These are phyloP conservation scores for Stephanodiscus minutulus DNA, from an alignment of 108 stramenopile species.

Conservation along the genomic window DNA sequence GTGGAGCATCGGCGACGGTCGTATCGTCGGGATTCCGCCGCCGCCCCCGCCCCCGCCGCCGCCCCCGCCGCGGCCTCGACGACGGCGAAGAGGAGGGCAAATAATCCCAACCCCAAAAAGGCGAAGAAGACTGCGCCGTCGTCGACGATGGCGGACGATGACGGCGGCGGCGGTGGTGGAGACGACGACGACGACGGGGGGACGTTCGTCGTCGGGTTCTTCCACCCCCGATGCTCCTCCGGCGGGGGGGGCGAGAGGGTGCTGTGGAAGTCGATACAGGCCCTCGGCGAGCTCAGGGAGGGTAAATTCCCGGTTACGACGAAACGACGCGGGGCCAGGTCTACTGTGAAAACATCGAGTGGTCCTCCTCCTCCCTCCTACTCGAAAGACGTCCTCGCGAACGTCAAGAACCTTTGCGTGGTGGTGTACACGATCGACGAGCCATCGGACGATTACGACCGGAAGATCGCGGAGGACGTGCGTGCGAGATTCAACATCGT, in stretches of 20 bases:
- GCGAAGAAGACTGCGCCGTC: neutral
- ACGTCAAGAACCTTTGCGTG: conserved; percentile 36
- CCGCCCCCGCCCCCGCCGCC: neutral
- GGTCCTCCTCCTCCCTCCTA: no score
- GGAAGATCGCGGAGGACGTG: conserved; percentile 49
- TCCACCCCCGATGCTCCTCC: conserved; percentile 83
- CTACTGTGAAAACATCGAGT: neutral
- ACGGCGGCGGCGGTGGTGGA: neutral
- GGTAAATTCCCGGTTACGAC: conserved; percentile 11
- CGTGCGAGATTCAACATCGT: conserved; percentile 48
- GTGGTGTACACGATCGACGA: conserved; percentile 91
- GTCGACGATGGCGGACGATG: neutral
- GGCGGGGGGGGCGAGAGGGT: conserved; percentile 99
- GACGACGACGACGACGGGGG: conserved; percentile 8
- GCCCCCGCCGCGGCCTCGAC: neutral
- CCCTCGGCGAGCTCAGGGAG: conserved; percentile 58
- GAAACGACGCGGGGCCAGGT: conserved; percentile 7
- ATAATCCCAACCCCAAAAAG: neutral
- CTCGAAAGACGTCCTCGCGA: neutral
- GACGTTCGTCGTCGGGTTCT: conserved; percentile 66
- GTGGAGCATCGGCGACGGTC: neutral
- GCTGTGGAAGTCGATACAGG: conserved; percentile 91
- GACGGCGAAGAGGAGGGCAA: neutral
- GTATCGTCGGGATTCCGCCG: neutral
- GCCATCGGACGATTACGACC: conserved; percentile 31